Evolutionary conservation across 2,329 filamentous ascomycete species (phyloP).

Genomic region (Metarhizium robertsii): DNA sequence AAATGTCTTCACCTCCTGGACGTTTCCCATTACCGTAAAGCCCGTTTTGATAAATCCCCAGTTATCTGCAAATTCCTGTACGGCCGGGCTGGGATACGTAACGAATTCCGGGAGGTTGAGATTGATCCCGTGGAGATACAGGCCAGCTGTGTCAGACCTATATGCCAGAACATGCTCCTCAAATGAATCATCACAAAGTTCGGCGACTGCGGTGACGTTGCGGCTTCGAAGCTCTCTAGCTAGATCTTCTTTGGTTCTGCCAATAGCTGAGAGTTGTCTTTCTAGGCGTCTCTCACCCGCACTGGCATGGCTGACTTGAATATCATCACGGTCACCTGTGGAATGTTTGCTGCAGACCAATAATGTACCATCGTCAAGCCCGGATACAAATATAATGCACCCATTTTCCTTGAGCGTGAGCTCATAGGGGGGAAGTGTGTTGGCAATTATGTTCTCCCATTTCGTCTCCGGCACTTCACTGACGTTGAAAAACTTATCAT

Average conservation of each 20-base stretch:
- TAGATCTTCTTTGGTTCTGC: slow-evolving; percentile 70
- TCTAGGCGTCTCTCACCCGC: slow-evolving; percentile 78
- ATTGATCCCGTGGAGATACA: slow-evolving; percentile 95
- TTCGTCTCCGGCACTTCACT: slow-evolving; percentile 72
- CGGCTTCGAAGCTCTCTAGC: slow-evolving; percentile 65
- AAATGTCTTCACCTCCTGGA: slow-evolving; percentile 67
- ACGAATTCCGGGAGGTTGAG: slow-evolving; percentile 87
- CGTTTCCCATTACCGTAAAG: slow-evolving; percentile 65
- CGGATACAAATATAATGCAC: slow-evolving; percentile 97
- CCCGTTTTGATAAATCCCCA: slow-evolving; percentile 94
- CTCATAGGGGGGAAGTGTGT: slow-evolving; percentile 84
- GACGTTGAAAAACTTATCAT: slow-evolving; percentile 99
- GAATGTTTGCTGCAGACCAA: slow-evolving; percentile 99
- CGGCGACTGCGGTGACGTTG: slow-evolving; percentile 91
- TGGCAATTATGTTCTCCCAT: slow-evolving; percentile 67
- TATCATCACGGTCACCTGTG: slow-evolving; percentile 68
- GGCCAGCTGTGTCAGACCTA: slow-evolving; percentile 67
- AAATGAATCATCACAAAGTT: slow-evolving; percentile 91
- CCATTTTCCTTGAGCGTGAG: slow-evolving; percentile 96
- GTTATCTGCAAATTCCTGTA: slow-evolving; percentile 78
- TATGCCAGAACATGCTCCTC: slow-evolving; percentile 97
- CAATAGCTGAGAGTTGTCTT: slow-evolving; percentile 65
- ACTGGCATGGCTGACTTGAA: slow-evolving; percentile 68
- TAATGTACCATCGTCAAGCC: slow-evolving; percentile 78
- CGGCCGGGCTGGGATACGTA: slow-evolving; percentile 73